Percentiles rank a stretch among this genome's conserved stretches.
These are phyloP conservation scores for Porcisia hertigi DNA, from an alignment of 208 protist species.

Conservation along the genomic window DNA sequence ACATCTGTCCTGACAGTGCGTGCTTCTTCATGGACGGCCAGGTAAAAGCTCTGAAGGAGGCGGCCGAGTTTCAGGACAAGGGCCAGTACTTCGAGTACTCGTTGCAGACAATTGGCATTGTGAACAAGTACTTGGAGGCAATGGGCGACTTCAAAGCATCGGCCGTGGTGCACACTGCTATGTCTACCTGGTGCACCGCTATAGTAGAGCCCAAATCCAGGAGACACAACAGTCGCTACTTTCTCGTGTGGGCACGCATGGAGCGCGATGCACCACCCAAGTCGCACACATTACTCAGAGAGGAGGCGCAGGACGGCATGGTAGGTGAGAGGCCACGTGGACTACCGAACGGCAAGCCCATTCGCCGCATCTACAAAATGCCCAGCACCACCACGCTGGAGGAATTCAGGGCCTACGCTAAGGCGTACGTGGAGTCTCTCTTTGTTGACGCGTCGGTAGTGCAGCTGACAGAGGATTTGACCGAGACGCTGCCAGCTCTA, in stretches of 20 bases:
- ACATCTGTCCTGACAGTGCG: conserved; percentile 75
- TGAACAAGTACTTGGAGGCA: conserved; percentile 62
- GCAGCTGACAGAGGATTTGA: conserved; percentile 62
- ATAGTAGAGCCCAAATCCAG: conserved; percentile 52
- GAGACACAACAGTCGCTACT: conserved; percentile 68
- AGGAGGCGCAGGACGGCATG: conserved; percentile 42
- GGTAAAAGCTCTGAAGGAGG: conserved; percentile 75
- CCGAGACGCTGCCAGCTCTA: conserved; percentile 63
- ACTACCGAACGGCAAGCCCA: conserved; percentile 49
- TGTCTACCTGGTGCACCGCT: conserved; percentile 72
- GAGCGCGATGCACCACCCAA: conserved; percentile 48
- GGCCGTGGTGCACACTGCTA: conserved; percentile 61
- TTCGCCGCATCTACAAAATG: conserved; percentile 89
- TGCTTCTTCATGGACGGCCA: conserved; percentile 88
- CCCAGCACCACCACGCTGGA: conserved; percentile 41
- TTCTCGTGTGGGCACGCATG: conserved; percentile 85
- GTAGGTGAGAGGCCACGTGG: conserved; percentile 56
- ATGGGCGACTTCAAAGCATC: conserved; percentile 61
- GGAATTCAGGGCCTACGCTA: conserved; percentile 68
- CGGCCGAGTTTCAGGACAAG: conserved; percentile 82
- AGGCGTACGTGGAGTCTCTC: conserved; percentile 59
- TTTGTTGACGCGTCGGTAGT: conserved; percentile 68
- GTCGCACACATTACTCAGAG: conserved; percentile 36
- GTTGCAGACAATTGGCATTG: conserved; percentile 59
- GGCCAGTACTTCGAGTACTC: conserved; percentile 84